Conservation (phyloP, 2,329 filamentous ascomycete species). For the Trichoderma citrinoviride region DNA sequence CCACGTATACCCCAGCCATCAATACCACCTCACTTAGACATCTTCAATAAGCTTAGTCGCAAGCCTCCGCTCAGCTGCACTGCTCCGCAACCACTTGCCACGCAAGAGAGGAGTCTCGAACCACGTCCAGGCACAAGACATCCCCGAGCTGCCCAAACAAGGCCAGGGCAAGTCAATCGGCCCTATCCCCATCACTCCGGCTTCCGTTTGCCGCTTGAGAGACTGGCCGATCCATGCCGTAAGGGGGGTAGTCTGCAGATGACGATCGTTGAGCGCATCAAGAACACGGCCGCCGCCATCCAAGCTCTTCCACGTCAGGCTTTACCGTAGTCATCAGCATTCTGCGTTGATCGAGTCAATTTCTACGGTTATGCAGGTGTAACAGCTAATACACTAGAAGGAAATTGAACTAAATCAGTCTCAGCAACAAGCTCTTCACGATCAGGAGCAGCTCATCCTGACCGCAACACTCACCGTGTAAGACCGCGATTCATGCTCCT, state of each 20-base stretch:
- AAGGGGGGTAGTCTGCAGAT: background rate
- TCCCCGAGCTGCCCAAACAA: background rate
- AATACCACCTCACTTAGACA: constrained; percentile 1
- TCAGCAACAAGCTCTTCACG: background rate
- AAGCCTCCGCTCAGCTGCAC: background rate
- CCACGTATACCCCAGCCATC: background rate
- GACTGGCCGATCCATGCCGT: background rate
- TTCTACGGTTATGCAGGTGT: too few relatives aligned
- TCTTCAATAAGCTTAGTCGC: constrained; percentile 15
- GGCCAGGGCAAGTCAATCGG: constrained; percentile 13
- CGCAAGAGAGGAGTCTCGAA: background rate
- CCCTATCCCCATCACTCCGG: constrained; percentile 13
- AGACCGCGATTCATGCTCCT: background rate
- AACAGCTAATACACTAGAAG: too few relatives aligned
- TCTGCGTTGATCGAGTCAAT: too few relatives aligned
- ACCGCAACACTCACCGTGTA: background rate
- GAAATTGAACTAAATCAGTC: too few relatives aligned
- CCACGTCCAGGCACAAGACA: background rate
- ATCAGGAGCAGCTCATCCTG: background rate
- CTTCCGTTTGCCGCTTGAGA: background rate
- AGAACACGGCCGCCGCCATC: too few relatives aligned
- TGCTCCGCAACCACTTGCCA: background rate
- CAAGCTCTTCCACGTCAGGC: too few relatives aligned
- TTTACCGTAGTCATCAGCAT: too few relatives aligned
- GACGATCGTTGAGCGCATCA: background rate